phyloP scores from a whole-genome alignment of 352 stramenopile species.

The Phytophthora chlamydospora region DNA sequence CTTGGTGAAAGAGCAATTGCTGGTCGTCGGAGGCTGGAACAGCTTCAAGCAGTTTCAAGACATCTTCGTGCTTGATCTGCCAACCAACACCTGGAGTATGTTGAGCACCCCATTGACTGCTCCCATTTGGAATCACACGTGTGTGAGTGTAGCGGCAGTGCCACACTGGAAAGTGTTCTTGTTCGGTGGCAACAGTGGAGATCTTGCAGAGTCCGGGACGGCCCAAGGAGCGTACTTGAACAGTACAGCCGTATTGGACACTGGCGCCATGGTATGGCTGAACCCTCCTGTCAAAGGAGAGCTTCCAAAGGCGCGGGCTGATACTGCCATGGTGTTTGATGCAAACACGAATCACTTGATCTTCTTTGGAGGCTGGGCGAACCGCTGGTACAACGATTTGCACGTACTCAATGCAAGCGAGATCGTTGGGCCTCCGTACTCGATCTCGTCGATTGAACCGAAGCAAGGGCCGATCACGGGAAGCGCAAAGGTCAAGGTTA shows the following conservation, averaged over 20 bases:
- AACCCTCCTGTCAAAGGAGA: slow-evolving; percentile 73
- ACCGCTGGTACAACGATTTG: slow-evolving; percentile 95
- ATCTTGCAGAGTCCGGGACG: slow-evolving; percentile 87
- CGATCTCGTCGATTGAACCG: slow-evolving; percentile 91
- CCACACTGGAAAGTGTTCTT: slow-evolving; percentile 98
- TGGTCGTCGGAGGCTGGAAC: slow-evolving; percentile 97
- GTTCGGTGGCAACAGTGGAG: slow-evolving; percentile 96
- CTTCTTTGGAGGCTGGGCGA: slow-evolving; percentile 97
- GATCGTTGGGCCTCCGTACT: slow-evolving; percentile 96
- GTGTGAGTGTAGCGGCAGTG: slow-evolving; percentile 94
- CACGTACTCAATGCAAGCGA: slow-evolving; percentile 93
- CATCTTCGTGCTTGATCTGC: slow-evolving; percentile 93
- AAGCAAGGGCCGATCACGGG: slow-evolving; percentile 95
- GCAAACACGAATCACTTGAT: slow-evolving; percentile 89
- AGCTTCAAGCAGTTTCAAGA: slow-evolving; percentile 96
- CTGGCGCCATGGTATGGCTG: slow-evolving; percentile 81
- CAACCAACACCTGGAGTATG: slow-evolving; percentile 86
- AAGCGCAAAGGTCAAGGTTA: slow-evolving; percentile 87
- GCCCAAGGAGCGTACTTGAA: slow-evolving; percentile 91
- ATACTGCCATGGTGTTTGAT: slow-evolving; percentile 95
- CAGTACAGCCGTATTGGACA: slow-evolving; percentile 93
- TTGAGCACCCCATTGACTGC: slow-evolving; percentile 55
- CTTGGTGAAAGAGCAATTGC: slow-evolving; percentile 90
- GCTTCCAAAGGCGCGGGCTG: slow-evolving; percentile 87
- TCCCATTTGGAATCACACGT: slow-evolving; percentile 95